Conservation (phyloP, 208 protist species). For the Wallacemonas sp. region DNA sequence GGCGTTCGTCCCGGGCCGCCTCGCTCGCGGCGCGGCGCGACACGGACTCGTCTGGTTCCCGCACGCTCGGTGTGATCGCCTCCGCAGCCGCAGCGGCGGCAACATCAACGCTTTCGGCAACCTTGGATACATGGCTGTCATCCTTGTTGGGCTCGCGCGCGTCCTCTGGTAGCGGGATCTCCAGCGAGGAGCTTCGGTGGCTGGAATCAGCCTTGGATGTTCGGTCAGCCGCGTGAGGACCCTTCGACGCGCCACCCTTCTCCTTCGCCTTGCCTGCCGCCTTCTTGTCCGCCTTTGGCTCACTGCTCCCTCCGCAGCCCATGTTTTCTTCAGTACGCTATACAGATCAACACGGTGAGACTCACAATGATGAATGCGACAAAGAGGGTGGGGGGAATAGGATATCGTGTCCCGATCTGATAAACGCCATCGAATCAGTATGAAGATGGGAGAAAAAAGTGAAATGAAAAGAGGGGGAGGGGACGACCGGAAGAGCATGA, state of each 20-base stretch:
- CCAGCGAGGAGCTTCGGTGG: slow-evolving; percentile 12
- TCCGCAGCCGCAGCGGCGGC: not conserved
- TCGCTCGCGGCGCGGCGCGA: not conserved
- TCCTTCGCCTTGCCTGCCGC: not conserved
- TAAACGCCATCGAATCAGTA: too few species aligned
- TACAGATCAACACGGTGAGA: not conserved
- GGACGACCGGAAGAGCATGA: too few species aligned
- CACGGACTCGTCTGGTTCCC: too few species aligned
- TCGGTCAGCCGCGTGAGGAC: not conserved
- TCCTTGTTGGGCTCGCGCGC: not conserved
- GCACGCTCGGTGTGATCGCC: not conserved
- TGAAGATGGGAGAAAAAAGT: too few species aligned
- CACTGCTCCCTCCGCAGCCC: slow-evolving; percentile 37
- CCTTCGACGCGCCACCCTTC: slow-evolving; percentile 16
- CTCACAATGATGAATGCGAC: not conserved
- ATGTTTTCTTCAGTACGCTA: slow-evolving; percentile 19
- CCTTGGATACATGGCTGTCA: not conserved
- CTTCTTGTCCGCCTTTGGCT: slow-evolving; percentile 22
- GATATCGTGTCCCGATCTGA: not conserved
- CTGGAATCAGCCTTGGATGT: not conserved
- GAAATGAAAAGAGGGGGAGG: too few species aligned
- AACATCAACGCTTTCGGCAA: not conserved
- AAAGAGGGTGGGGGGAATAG: slow-evolving; percentile 1
- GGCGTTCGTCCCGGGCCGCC: not conserved
- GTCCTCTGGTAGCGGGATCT: slow-evolving; percentile 19